Evolutionary conservation across 2,329 filamentous ascomycete species (phyloP).

Genomic region (Colletotrichum lentis): DNA sequence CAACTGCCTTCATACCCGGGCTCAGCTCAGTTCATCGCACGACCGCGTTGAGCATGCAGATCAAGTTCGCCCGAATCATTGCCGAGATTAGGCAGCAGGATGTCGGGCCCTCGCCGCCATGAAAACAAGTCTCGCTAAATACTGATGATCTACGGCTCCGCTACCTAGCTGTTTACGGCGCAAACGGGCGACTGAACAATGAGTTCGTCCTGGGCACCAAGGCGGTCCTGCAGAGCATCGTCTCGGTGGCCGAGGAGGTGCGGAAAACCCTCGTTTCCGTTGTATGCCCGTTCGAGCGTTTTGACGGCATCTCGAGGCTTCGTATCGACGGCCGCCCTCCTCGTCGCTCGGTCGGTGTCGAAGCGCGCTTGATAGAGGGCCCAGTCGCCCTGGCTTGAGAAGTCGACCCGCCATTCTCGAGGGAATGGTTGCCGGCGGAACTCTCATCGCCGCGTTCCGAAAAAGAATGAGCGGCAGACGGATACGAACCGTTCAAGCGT

Average conservation of each 20-base stretch:
- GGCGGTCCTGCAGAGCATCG: slow-evolving; percentile 44
- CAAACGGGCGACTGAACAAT: slow-evolving; percentile 43
- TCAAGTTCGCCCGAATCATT: slow-evolving; percentile 45
- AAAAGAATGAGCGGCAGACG: slow-evolving; percentile 47
- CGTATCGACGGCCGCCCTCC: slow-evolving; percentile 52
- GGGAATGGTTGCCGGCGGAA: slow-evolving; percentile 56
- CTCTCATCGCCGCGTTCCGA: slow-evolving; percentile 56
- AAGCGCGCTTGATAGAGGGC: slow-evolving; percentile 48
- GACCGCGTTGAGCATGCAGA: slow-evolving; percentile 47
- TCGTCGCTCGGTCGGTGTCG: slow-evolving; percentile 50
- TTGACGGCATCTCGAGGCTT: slow-evolving; percentile 49
- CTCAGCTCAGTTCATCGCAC: slow-evolving; percentile 42
- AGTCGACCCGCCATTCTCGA: slow-evolving; percentile 55
- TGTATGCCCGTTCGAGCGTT: slow-evolving; percentile 43
- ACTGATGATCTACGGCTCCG: not conserved
- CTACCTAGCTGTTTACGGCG: slow-evolving; percentile 44
- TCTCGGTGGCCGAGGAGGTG: slow-evolving; percentile 45
- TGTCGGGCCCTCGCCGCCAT: not conserved
- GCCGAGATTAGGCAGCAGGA: slow-evolving; percentile 46
- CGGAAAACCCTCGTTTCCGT: slow-evolving; percentile 44
- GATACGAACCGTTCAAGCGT: not conserved
- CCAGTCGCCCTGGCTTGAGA: slow-evolving; percentile 51
- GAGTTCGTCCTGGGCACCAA: slow-evolving; percentile 47
- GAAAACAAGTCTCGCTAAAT: no score
- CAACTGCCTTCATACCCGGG: slow-evolving; percentile 46